Evolutionary conservation across 768 basidiomycete species (phyloP).

Genomic region (Russula emetica): DNA sequence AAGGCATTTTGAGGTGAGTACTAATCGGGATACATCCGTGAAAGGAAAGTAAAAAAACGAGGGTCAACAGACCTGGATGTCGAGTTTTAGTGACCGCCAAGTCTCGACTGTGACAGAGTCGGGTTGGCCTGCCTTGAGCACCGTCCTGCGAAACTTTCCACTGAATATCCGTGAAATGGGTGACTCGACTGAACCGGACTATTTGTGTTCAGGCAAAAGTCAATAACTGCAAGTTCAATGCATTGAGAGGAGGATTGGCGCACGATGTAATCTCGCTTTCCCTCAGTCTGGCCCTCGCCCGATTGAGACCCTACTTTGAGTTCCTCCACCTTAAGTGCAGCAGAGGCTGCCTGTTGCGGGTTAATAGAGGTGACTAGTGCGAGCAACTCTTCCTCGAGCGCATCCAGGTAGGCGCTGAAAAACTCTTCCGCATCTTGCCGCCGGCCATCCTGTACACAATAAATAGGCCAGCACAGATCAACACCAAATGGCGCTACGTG

Average conservation of each 20-base stretch:
- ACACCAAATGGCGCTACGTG: not conserved
- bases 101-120: constrained; percentile 89
- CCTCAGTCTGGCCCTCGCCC: constrained; percentile 88
- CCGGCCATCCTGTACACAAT: too few relatives aligned
- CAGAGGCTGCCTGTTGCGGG: constrained; percentile 36
- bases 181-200: too few relatives aligned
- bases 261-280: constrained; percentile 81
- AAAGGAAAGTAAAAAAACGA: too few relatives aligned
- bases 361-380: constrained; percentile 52
- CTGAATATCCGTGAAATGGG: constrained; percentile 91
- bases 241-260: constrained; percentile 32
- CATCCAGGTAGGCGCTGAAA: constrained; percentile 91
- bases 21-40: too few relatives aligned
- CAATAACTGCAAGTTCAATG: not conserved
- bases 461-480: constrained; percentile 13
- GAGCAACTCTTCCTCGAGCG: constrained; percentile 87
- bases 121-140: constrained; percentile 73
- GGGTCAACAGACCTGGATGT: constrained; percentile 64
- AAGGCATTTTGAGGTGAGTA: not conserved
- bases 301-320: constrained; percentile 40
- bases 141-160: constrained; percentile 81
- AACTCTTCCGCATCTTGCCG: constrained; percentile 99
- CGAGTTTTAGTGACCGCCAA: constrained; percentile 82
- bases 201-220: constrained; percentile 6
- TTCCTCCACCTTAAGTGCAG: constrained; percentile 40